These are phyloP conservation scores for Candida morakotiae DNA, from an alignment of 805 yeast genomes.

Conservation along the genomic window DNA sequence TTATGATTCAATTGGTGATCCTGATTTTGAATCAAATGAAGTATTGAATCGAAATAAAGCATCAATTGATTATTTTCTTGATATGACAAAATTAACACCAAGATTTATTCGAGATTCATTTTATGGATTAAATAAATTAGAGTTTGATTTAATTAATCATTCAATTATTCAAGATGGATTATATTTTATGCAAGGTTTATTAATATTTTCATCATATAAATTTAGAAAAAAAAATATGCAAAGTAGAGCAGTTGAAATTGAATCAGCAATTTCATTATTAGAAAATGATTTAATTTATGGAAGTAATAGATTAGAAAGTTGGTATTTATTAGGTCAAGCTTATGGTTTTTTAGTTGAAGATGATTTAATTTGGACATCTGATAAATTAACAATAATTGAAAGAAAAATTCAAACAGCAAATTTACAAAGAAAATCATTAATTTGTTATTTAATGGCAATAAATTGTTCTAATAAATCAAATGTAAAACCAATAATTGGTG, in stretches of 20 bases:
- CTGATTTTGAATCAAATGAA: slow-evolving; percentile 42
- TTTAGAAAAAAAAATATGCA: slow-evolving; percentile 73
- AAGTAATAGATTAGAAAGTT: slow-evolving; percentile 70
- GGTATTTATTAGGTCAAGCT: slow-evolving; percentile 82
- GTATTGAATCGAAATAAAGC: slow-evolving; percentile 44
- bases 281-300: slow-evolving; percentile 65
- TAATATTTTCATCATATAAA: slow-evolving; percentile 64
- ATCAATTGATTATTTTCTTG: slow-evolving; percentile 44
- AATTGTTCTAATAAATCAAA: slow-evolving; percentile 25
- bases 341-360: slow-evolving; percentile 80
- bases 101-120: slow-evolving; percentile 46
- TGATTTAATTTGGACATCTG: slow-evolving; percentile 89
- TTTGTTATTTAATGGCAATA: slow-evolving; percentile 74
- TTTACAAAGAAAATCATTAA: slow-evolving; percentile 62
- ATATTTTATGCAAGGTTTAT: slow-evolving; percentile 65
- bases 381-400: slow-evolving; percentile 63
- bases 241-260: slow-evolving; percentile 77
- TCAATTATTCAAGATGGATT: slow-evolving; percentile 48
- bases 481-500: slow-evolving; percentile 33
- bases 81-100: slow-evolving; percentile 39
- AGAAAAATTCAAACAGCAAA: slow-evolving; percentile 57
- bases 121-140: slow-evolving; percentile 40
- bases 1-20: slow-evolving; percentile 68
- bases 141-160: slow-evolving; percentile 24
- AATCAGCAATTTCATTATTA: slow-evolving; percentile 63